Evolutionary conservation across 2,329 filamentous ascomycete species (phyloP).

Genomic region (Cladophialophora exuberans): DNA sequence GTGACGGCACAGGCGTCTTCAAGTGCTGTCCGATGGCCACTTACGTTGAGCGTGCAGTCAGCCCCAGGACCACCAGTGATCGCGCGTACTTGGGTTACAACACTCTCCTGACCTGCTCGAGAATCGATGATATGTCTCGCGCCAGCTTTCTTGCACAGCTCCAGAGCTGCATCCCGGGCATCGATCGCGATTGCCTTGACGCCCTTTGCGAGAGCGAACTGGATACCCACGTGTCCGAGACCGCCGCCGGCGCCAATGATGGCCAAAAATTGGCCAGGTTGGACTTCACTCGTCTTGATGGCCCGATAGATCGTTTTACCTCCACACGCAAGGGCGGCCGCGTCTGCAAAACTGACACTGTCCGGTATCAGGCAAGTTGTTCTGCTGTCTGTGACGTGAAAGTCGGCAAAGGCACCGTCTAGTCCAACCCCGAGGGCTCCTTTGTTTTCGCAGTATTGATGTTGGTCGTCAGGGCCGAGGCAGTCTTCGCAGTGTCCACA

Average conservation of each 20-base stretch:
- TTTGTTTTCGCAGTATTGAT: constrained; percentile 57
- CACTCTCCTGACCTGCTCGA: constrained; percentile 49
- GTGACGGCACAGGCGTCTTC: constrained; percentile 59
- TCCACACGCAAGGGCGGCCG: constrained; percentile 61
- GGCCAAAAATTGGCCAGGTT: constrained; percentile 41
- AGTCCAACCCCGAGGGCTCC: constrained; percentile 53
- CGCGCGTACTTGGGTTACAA: constrained; percentile 51
- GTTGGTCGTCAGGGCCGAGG: constrained; percentile 45
- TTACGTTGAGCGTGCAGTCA: constrained; percentile 57
- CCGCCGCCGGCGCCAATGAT: constrained; percentile 56
- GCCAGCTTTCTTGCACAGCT: constrained; percentile 50
- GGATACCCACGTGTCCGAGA: constrained; percentile 57
- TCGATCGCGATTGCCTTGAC: constrained; percentile 58
- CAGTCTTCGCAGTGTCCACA: constrained; percentile 60
- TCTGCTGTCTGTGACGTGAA: constrained; percentile 54
- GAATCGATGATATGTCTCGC: constrained; percentile 57
- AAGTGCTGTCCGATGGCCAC: constrained; percentile 55
- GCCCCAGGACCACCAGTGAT: constrained; percentile 55
- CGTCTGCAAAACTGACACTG: constrained; percentile 52
- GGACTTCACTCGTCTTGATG: constrained; percentile 46
- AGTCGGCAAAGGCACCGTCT: constrained; percentile 62
- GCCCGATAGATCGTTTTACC: constrained; percentile 56
- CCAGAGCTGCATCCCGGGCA: constrained; percentile 57
- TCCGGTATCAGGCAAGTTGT: constrained; percentile 53
- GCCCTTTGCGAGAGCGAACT: constrained; percentile 56